Evolutionary conservation across 768 basidiomycete genomes (phyloP).

Genomic region (Leccinum olivaceopallidum): DNA sequence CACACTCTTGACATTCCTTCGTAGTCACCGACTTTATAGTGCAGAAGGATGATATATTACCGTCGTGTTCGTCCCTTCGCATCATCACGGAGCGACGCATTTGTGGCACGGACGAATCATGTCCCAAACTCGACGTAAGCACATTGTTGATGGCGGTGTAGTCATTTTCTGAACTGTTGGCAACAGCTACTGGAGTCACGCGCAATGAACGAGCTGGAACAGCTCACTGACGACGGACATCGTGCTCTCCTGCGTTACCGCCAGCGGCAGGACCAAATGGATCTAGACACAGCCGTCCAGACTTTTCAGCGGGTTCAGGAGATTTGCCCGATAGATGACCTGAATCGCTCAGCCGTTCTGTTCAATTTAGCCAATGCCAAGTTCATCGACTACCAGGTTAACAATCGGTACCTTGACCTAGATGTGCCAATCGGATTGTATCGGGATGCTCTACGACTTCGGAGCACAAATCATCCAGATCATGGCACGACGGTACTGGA

Average conservation of each 20-base stretch:
- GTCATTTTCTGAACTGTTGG: not conserved
- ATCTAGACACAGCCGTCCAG: not conserved
- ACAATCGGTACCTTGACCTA: not conserved
- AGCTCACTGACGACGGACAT: not conserved
- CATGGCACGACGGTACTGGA: not conserved
- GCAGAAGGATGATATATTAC: no score
- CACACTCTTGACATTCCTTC: no score
- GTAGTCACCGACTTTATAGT: no score
- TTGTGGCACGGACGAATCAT: not conserved
- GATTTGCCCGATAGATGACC: not conserved
- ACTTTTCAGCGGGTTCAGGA: not conserved
- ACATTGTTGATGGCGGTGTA: not conserved
- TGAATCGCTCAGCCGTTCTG: not conserved
- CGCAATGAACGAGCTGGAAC: not conserved
- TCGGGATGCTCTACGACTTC: not conserved
- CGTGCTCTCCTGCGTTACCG: not conserved
- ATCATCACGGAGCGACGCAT: not conserved
- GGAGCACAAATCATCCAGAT: not conserved
- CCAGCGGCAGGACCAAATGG: not conserved
- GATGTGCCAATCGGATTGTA: not conserved
- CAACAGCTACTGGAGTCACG: not conserved
- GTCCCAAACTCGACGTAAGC: not conserved
- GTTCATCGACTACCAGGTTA: not conserved
- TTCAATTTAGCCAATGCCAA: not conserved
- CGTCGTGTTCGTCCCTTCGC: not conserved